These are phyloP conservation scores for Irpex sp. DNA, from an alignment of 1,284 basidiomycete genomes.

Conservation along the genomic window DNA sequence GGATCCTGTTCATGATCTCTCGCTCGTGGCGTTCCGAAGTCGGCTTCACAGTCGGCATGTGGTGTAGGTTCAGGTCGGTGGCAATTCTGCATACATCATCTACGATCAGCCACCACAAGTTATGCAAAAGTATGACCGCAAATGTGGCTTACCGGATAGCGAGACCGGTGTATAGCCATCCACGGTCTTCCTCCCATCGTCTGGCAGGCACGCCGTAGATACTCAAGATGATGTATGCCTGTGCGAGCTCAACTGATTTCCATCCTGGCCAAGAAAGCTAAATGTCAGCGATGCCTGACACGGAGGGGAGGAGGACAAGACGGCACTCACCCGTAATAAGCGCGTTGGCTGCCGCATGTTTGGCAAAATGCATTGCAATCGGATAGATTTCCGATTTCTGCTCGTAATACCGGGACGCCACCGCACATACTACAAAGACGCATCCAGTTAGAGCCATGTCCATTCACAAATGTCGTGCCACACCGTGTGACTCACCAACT, in stretches of 20 bases:
- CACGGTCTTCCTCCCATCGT: constrained; percentile 86
- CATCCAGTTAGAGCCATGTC: background rate
- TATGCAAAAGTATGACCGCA: background rate
- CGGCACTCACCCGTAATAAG: constrained; percentile 53
- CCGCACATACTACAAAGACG: constrained; percentile 71
- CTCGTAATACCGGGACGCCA: constrained; percentile 79
- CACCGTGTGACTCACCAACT: constrained; percentile 63
- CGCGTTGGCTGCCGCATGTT: constrained; percentile 82
- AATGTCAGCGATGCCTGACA: background rate
- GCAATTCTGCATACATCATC: constrained; percentile 59
- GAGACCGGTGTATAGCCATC: constrained; percentile 85
- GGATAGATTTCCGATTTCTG: constrained; percentile 86
- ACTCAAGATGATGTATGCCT: constrained; percentile 80
- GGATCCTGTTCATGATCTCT: constrained; percentile 83
- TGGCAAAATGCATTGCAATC: constrained; percentile 89
- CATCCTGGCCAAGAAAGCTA: constrained; percentile 56
- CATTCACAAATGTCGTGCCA: background rate
- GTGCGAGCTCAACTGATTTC: constrained; percentile 73
- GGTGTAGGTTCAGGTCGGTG: constrained; percentile 88
- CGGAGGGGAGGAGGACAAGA: background rate
- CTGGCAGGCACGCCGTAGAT: constrained; percentile 83
- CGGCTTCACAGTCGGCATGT: constrained; percentile 66
- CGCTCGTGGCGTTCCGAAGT: constrained; percentile 75
- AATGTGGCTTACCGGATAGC: constrained; percentile 66
- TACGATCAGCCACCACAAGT: background rate